A percentile compares a stretch with the other conserved stretches of the same genome.
These are phyloP conservation scores for Fraxinus quadrangulata DNA, from an alignment of 257 asterid species.

Conservation along the genomic window DNA sequence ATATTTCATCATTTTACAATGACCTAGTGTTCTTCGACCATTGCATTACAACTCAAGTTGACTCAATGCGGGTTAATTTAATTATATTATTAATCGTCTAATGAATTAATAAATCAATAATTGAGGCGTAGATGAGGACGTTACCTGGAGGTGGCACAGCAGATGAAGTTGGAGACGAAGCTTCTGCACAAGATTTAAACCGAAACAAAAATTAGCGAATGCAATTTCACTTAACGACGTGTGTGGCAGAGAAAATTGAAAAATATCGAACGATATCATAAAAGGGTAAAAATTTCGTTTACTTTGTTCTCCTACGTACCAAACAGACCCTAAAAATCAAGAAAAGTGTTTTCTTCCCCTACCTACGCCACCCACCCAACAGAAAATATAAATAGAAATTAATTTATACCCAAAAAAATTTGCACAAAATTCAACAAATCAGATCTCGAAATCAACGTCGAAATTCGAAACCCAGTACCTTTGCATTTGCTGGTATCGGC, in stretches of 20 bases:
- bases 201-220: constrained; percentile 19
- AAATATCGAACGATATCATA: too few relatives aligned
- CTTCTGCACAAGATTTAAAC: constrained; percentile 15
- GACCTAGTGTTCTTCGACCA: not conserved
- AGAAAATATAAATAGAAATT: not conserved
- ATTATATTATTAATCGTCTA: too few relatives aligned
- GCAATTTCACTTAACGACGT: not conserved
- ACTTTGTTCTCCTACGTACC: too few relatives aligned
- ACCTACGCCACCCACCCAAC: not conserved
- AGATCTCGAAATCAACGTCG: not conserved
- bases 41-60: not conserved
- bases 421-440: not conserved
- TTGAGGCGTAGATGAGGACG: not conserved
- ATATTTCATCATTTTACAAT: not conserved
- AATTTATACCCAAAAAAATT: not conserved
- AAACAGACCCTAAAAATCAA: not conserved
- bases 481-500: constrained; percentile 39
- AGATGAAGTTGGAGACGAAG: constrained; percentile 32
- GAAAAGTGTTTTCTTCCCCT: not conserved
- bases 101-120: not conserved
- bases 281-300: too few relatives aligned
- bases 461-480: constrained; percentile 25
- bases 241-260: too few relatives aligned
- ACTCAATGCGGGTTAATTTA: not conserved
- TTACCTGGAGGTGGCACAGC: constrained; percentile 38